These are phyloP conservation scores for Tuber brumale DNA, from an alignment of 495 filamentous ascomycete genomes.

Conservation along the genomic window DNA sequence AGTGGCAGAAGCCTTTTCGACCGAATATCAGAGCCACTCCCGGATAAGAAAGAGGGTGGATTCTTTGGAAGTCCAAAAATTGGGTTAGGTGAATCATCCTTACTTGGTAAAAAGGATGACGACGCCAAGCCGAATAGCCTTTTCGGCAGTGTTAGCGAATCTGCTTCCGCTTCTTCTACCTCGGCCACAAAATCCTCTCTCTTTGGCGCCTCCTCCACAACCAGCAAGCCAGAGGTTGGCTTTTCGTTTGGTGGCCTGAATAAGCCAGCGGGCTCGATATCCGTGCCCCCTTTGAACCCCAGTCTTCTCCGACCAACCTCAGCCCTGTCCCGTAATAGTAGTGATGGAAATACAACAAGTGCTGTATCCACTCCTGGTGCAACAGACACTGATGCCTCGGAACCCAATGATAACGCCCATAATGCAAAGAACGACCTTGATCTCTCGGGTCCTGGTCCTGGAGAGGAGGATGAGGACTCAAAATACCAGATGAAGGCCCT, in stretches of 20 bases:
- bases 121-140: constrained; percentile 6
- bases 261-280: constrained; percentile 21
- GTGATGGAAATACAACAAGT: not conserved
- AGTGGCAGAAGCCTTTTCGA: constrained; percentile 29
- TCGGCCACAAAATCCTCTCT: constrained; percentile 20
- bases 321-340: constrained; percentile 5
- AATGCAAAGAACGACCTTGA: constrained; percentile 35
- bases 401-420: constrained; percentile 31
- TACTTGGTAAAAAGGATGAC: constrained; percentile 14
- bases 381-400: constrained; percentile 14
- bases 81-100: constrained; percentile 21
- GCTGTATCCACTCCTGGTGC: constrained; percentile 11
- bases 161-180: constrained; percentile 18
- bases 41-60: constrained; percentile 17
- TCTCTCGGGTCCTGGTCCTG: constrained; percentile 31
- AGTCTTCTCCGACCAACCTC: constrained; percentile 4
- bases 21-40: constrained; percentile 23
- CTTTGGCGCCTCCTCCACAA: constrained; percentile 14
- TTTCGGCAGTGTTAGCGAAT: constrained; percentile 18
- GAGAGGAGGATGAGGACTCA: constrained; percentile 38
- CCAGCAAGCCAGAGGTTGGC: constrained; percentile 22
- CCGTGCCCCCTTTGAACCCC: constrained; percentile 5
- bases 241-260: constrained; percentile 30
- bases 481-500: constrained; percentile 30
- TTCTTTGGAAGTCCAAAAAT: constrained; percentile 20